Conservation (phyloP, 306 rosid genomes). For the Corylus heterophylla region DNA sequence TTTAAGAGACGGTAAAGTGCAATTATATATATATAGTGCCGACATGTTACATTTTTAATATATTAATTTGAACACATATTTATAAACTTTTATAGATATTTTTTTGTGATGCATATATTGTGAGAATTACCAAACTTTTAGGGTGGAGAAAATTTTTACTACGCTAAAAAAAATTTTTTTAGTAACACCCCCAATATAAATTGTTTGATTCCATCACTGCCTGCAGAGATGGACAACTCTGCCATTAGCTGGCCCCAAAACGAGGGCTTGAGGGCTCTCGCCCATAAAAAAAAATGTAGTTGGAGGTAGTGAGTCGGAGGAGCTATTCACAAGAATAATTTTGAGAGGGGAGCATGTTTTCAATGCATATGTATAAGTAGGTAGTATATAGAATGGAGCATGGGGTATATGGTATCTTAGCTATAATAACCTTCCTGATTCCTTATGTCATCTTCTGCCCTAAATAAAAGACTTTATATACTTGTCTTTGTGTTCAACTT, state of each 20-base stretch:
- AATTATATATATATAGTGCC: too few species aligned
- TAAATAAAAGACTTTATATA: conserved; percentile 49
- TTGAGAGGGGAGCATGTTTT: not conserved
- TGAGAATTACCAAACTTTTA: too few species aligned
- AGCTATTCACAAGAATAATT: not conserved
- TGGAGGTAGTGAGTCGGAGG: conserved; percentile 17
- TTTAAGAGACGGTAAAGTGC: too few species aligned
- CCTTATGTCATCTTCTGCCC: conserved; percentile 31
- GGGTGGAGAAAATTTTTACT: too few species aligned
- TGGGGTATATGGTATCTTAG: conserved; percentile 49
- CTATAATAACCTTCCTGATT: conserved; percentile 37
- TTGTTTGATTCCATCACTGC: conserved; percentile 20
- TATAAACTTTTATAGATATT: too few species aligned
- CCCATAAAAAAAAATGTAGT: conserved; percentile 10
- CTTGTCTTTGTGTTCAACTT: not conserved
- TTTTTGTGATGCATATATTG: too few species aligned
- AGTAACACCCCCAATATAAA: too few species aligned
- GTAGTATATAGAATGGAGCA: conserved; percentile 40
- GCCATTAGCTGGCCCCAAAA: conserved; percentile 79
- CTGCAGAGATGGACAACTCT: conserved; percentile 93
- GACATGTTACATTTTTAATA: too few species aligned
- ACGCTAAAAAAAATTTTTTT: too few species aligned
- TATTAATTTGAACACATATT: too few species aligned
- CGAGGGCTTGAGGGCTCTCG: conserved; percentile 69
- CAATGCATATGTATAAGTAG: conserved; percentile 37